Evolutionary conservation across 192 early-diverging fungal species (phyloP).

Genomic region (Coemansia reversa): DNA sequence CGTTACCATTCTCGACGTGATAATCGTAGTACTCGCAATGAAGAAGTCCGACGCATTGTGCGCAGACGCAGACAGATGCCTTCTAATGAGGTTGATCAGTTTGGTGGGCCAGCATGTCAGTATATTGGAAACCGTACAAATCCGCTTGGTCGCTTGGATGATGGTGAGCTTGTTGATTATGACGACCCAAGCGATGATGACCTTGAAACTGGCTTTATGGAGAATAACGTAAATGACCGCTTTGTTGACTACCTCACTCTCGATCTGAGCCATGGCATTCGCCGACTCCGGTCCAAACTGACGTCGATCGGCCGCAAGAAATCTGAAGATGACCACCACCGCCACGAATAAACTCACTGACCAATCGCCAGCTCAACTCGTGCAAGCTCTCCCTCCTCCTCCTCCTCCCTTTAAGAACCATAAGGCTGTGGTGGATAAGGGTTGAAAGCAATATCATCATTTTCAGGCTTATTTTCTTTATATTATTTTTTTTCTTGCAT

Average conservation of each 20-base stretch:
- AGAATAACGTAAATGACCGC: slow-evolving; percentile 47
- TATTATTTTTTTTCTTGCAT: too few relatives aligned
- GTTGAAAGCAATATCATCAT: too few relatives aligned
- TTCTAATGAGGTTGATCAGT: not conserved
- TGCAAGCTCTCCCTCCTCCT: too few relatives aligned
- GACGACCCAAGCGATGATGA: slow-evolving; percentile 47
- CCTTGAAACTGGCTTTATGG: slow-evolving; percentile 36
- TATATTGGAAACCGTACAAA: slow-evolving; percentile 45
- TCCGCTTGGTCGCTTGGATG: slow-evolving; percentile 40
- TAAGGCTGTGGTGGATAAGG: too few relatives aligned
- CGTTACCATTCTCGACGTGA: slow-evolving; percentile 10
- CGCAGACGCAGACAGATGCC: slow-evolving; percentile 19
- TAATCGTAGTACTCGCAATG: not conserved
- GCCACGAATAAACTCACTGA: too few relatives aligned
- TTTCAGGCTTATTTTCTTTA: too few relatives aligned
- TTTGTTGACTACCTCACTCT: slow-evolving; percentile 44
- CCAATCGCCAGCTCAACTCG: too few relatives aligned
- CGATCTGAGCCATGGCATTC: slow-evolving; percentile 26
- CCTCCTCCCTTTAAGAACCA: too few relatives aligned
- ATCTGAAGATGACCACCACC: not conserved
- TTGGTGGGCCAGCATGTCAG: slow-evolving; percentile 24
- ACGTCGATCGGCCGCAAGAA: slow-evolving; percentile 17
- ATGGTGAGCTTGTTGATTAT: slow-evolving; percentile 52
- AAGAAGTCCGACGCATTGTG: slow-evolving; percentile 19
- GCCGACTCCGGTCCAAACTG: slow-evolving; percentile 26